Evolutionary conservation across 345 rosid species (phyloP).

Genomic region (Heritiera fomes): DNA sequence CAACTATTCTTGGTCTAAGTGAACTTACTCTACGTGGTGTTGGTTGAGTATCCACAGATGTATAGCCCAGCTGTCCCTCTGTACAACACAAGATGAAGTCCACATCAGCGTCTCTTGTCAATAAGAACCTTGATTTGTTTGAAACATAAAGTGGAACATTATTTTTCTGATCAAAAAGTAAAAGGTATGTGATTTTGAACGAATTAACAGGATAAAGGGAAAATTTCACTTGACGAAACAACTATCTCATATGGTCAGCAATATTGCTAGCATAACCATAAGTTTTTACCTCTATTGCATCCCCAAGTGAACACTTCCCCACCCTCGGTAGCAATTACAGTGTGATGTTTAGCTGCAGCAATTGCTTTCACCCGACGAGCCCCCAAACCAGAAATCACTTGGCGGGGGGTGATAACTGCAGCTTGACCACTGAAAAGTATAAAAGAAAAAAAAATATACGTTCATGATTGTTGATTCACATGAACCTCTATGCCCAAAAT

Average conservation of each 20-base stretch:
- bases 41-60: slow-evolving; percentile 94
- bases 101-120: slow-evolving; percentile 13
- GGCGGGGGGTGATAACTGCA: slow-evolving; percentile 97
- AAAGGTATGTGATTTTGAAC: not conserved
- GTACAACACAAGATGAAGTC: slow-evolving; percentile 31
- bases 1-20: slow-evolving; percentile 65
- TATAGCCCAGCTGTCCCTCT: slow-evolving; percentile 99
- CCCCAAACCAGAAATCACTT: slow-evolving; percentile 80
- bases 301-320: slow-evolving; percentile 98
- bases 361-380: slow-evolving; percentile 82
- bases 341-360: slow-evolving; percentile 99
- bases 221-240: slow-evolving; percentile 10
- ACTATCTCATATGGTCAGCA: slow-evolving; percentile 2
- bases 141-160: not conserved
- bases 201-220: not conserved
- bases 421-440: slow-evolving; percentile 88
- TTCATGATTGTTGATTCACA: slow-evolving; percentile 21
- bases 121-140: not conserved
- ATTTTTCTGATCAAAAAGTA: not conserved
- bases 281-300: slow-evolving; percentile 83
- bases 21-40: slow-evolving; percentile 93
- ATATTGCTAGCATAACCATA: not conserved
- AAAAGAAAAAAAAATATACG: slow-evolving; percentile 25
- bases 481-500: not conserved
- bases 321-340: slow-evolving; percentile 84